Evolutionary conservation across 2,329 filamentous ascomycete species (phyloP), one percentile per base, ranked within the genome.

Genomic region (Ramichloridium luteum): DNA sequence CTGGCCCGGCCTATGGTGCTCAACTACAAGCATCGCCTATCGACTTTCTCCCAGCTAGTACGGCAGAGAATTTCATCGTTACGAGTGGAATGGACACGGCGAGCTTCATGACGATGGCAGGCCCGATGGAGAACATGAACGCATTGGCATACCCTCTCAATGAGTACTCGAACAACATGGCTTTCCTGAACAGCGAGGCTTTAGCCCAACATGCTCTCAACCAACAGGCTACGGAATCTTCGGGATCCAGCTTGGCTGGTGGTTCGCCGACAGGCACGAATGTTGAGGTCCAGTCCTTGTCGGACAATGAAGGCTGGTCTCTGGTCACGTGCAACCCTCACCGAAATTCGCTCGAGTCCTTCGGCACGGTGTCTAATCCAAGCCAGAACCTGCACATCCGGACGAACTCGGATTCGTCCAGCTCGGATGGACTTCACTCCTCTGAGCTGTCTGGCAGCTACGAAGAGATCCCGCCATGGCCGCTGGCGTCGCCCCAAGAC

Each of bases 351-450:
- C 75, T 80, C 45, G 80, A 88, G 45, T 68, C 72, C 18, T 74
- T 51, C 35, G 48, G 48, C 31, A 77, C 81, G 44, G 86, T 93
- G 50, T 92, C 93, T 66, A 93, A 94, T 59, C 88, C 88, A 2
- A 75, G 79, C 40, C 81, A 93, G 60, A 92, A 85, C 1, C 65
- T 96, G 31, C 88, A 94, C 61, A 70, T 93, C 50, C 74, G 86
- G 45, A 86, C 79, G 33, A 77, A 80, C 48, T 93, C 86, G 3
- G 83, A 92, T 49, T 90, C 84, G 2, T 90, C 81, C 1, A 79
- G 86, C 18, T 73, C 76, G 4, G 68, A 71, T 40, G 61, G 46
- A 57, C 73, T 55, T 13, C 56, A 57, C 64, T 77, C 51, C 53
- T 79, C 65, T 54, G 56, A 58, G 25, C 83, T 61, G 56, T 84